These are phyloP conservation scores for Amanita thiersii DNA, from an alignment of 768 basidiomycete species.

Conservation along the genomic window DNA sequence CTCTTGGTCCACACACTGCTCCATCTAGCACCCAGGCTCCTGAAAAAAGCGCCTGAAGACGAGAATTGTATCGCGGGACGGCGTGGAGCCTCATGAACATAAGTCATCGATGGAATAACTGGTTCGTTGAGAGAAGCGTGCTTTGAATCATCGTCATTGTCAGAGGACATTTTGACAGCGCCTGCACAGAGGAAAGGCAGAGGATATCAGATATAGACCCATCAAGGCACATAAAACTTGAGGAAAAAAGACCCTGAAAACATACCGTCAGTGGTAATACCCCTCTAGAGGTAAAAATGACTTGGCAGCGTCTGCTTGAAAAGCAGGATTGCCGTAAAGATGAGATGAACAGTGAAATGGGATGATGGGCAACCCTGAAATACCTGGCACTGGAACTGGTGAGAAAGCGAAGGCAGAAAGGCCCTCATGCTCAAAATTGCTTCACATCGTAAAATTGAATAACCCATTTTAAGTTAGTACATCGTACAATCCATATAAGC, in stretches of 20 bases:
- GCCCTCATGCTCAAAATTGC: too few species aligned
- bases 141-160: not conserved
- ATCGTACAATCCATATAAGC: too few species aligned
- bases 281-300: not conserved
- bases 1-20: slow-evolving; percentile 72
- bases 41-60: slow-evolving; percentile 44
- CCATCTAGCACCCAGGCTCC: slow-evolving; percentile 53
- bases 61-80: slow-evolving; percentile 64
- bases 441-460: too few species aligned
- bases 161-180: not conserved
- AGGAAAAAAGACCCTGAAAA: too few species aligned
- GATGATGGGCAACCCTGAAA: too few species aligned
- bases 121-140: not conserved
- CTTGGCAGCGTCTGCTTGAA: not conserved
- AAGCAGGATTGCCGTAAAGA: too few species aligned
- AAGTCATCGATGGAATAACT: not conserved
- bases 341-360: too few species aligned
- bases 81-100: not conserved
- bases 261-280: not conserved
- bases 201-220: too few species aligned
- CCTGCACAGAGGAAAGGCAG: not conserved
- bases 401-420: too few species aligned
- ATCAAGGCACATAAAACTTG: too few species aligned
- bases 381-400: too few species aligned
- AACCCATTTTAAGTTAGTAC: too few species aligned